A percentile compares a stretch with the other conserved stretches of the same genome.
phyloP scores from a whole-genome alignment of 1,284 basidiomycete species.

The Cryptococcus hybrid region DNA sequence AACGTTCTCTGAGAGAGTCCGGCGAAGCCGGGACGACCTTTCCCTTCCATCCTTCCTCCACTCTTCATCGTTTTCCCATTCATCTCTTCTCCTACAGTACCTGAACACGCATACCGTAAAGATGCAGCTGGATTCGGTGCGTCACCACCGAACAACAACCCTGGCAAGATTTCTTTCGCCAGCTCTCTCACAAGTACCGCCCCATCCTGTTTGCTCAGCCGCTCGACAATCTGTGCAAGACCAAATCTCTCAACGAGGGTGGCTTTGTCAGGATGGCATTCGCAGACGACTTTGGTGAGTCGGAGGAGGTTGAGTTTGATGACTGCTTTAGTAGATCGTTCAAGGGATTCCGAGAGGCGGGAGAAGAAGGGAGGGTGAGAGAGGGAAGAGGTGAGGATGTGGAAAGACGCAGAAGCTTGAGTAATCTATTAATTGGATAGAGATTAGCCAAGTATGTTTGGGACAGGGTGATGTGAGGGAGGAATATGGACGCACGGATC shows the following conservation, averaged over 20 bases:
- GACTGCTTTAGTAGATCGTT: conserved; percentile 70
- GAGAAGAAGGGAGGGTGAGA: conserved; percentile 81
- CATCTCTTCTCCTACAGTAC: not conserved
- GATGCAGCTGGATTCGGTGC: conserved; percentile 5
- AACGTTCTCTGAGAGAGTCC: conserved; percentile 10
- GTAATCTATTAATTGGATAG: conserved; percentile 52
- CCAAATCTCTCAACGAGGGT: conserved; percentile 76
- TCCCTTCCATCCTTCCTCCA: not conserved
- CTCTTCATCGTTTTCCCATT: not conserved
- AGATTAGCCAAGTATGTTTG: too few species aligned
- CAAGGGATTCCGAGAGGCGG: conserved; percentile 79
- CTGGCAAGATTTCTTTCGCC: conserved; percentile 42
- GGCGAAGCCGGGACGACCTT: not conserved
- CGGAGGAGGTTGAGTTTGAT: conserved; percentile 86
- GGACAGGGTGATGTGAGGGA: conserved; percentile 2
- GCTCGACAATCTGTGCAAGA: conserved; percentile 71
- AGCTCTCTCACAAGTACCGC: conserved; percentile 83
- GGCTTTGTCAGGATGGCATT: conserved; percentile 80
- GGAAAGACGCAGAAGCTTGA: conserved; percentile 85
- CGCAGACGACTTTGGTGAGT: conserved; percentile 80
- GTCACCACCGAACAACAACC: conserved; percentile 27
- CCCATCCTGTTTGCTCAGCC: conserved; percentile 74
- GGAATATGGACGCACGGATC: conserved; percentile 59
- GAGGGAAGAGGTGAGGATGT: conserved; percentile 70
- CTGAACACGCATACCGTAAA: not conserved